phyloP scores from a whole-genome alignment of 805 yeast species.

The Candida verbasci region DNA sequence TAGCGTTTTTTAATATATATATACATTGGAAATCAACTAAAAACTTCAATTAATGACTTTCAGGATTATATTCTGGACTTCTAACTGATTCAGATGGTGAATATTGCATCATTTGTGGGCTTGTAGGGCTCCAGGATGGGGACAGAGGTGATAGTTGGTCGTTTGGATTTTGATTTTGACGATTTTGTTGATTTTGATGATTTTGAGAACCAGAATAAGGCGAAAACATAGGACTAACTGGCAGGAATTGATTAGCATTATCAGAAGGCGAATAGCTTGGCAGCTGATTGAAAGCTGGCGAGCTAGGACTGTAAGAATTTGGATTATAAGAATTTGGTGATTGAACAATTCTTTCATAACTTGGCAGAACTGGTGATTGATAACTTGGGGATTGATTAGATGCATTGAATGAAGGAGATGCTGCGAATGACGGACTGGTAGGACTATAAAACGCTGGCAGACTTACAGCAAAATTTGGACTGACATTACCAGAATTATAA shows the following conservation, averaged over 20 bases:
- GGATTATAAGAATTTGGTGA: conserved; percentile 49
- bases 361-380: too few relatives aligned
- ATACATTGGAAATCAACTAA: too few relatives aligned
- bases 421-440: conserved; percentile 33
- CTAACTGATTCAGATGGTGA: too few relatives aligned
- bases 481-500: conserved; percentile 64
- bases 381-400: conserved; percentile 52
- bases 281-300: too few relatives aligned
- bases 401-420: conserved; percentile 52
- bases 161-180: too few relatives aligned
- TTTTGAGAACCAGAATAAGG: too few relatives aligned
- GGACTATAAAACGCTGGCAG: conserved; percentile 73
- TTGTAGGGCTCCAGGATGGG: conserved; percentile 41
- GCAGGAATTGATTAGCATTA: too few relatives aligned
- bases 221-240: too few relatives aligned
- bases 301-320: conserved; percentile 44
- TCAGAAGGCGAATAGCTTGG: too few relatives aligned
- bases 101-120: neutral
- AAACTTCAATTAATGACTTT: conserved; percentile 38
- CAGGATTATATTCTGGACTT: conserved; percentile 59
- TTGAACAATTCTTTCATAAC: conserved; percentile 18
- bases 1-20: too few relatives aligned
- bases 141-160: conserved; percentile 51
- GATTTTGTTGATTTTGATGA: too few relatives aligned
- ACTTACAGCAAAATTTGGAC: conserved; percentile 68